phyloP scores from a whole-genome alignment of 225 moss, liverwort and hornwort species.

The Sphagnum contortum region DNA sequence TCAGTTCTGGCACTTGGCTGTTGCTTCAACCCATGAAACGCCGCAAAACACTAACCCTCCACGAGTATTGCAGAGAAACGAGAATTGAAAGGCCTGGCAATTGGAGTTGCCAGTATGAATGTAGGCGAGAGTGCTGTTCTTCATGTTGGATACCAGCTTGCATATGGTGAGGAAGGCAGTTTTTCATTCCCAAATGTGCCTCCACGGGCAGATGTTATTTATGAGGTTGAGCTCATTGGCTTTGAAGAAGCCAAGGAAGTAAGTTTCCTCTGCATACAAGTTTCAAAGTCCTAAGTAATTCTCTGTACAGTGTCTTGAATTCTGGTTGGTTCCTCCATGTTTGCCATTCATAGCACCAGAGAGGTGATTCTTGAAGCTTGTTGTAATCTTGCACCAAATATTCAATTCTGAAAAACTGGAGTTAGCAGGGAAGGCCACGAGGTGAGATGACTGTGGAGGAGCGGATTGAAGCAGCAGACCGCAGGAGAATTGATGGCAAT shows the following conservation, averaged over 20 bases:
- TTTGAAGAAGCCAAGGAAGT: slow-evolving; percentile 90
- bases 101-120: slow-evolving; percentile 79
- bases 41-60: too few relatives aligned
- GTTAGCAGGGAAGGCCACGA: slow-evolving; percentile 55
- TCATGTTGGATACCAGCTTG: slow-evolving; percentile 60
- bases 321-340: too few relatives aligned
- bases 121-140: slow-evolving; percentile 71
- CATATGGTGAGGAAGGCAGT: slow-evolving; percentile 88
- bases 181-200: slow-evolving; percentile 99
- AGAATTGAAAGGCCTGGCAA: slow-evolving; percentile 68
- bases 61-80: slow-evolving; percentile 49
- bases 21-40: slow-evolving; percentile 7
- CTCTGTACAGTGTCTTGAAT: too few relatives aligned
- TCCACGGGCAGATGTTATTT: slow-evolving; percentile 67
- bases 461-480: slow-evolving; percentile 93
- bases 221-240: slow-evolving; percentile 80
- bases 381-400: too few relatives aligned
- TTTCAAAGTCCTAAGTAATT: too few relatives aligned
- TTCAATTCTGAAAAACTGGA: too few relatives aligned
- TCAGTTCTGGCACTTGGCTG: slow-evolving; percentile 64
- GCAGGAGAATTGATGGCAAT: slow-evolving; percentile 90
- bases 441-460: slow-evolving; percentile 99
- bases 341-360: too few relatives aligned
- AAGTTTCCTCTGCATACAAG: slow-evolving; percentile 4
- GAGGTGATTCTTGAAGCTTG: too few relatives aligned